Base-by-base conservation (phyloP, 1,284 basidiomycete genomes). In the Phenoliferia sp. region DNA sequence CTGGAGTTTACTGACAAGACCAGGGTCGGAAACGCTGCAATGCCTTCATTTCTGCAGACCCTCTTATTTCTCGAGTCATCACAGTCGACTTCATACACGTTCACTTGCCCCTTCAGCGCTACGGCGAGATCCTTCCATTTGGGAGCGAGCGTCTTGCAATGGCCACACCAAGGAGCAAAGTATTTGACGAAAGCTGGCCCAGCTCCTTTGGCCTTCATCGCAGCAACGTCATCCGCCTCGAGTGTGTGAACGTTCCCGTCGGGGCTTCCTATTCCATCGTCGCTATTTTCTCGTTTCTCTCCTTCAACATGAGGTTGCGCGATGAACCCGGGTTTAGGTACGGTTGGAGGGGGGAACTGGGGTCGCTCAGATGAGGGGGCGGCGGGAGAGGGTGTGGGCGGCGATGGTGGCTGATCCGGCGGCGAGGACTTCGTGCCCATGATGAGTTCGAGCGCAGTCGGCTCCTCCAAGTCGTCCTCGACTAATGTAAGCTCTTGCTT, bases 91-190 rank as follows among this genome's bases (percentile, higher is more conserved):
- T 94, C 87, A 1, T 87, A 91, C 15, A 97, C 81, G 59, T 85
- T 88, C 44, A 93, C 80, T 65, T 86, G 86, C 69, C 84, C 82
- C 73, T 88, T 83, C 83, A 92, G 85, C 39, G 81, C 80, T 50
- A 80, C 79, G 0, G 89, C 92, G 7, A 97, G 84, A 63, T 89
- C 82, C 1, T 81, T 81, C 88, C 92, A 95, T 0, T 81, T 82
- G 0, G 92, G 92, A 1, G 65, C 57, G 2, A 74, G 50, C 39
- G 35, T 35, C 44, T 71, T 70, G 68, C 75, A 82, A 80, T 95
- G 93, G 1, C 89, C 88, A 77, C 92, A 94, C 92, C 92, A 94
- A 0, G 93, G 93, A 0, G 92, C 92, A 76, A 85, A 95, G 81
- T 90, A 96, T 78, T 96, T 94, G 80, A 94, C 83, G 74, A 95